Evolutionary conservation across 352 stramenopile genomes (phyloP).

Genomic region (Phytophthora ohioensis): DNA sequence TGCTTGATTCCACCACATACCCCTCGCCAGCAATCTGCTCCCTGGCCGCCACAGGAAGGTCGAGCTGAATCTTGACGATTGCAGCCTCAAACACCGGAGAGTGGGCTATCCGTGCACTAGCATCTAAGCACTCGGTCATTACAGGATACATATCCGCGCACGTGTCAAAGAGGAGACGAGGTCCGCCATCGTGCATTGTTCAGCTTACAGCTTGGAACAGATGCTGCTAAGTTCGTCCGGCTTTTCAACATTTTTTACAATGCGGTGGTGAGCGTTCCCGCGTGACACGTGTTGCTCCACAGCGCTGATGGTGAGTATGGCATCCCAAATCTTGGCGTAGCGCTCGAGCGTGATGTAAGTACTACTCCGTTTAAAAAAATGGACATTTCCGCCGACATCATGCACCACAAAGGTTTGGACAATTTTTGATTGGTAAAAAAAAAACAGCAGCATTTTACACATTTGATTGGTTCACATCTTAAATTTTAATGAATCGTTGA

Average conservation of each 20-base stretch:
- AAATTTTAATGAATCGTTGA: too few species aligned
- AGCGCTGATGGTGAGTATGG: neutral
- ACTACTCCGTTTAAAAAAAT: too few species aligned
- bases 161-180: neutral
- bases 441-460: neutral
- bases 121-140: too few species aligned
- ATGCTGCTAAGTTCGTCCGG: neutral
- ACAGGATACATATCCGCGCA: neutral
- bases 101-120: too few species aligned
- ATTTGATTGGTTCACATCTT: too few species aligned
- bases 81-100: too few species aligned
- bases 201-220: neutral
- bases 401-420: too few species aligned
- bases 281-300: neutral
- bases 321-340: conserved; percentile 10
- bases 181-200: neutral
- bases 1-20: too few species aligned
- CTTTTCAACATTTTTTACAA: neutral
- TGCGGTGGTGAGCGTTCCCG: neutral
- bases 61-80: too few species aligned
- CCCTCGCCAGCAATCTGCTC: too few species aligned
- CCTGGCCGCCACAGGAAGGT: too few species aligned
- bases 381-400: too few species aligned
- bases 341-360: conserved; percentile 11
- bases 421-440: neutral